Evolutionary conservation across 2,329 filamentous ascomycete genomes (phyloP).

Genomic region (Teratosphaeria epicoccoides): DNA sequence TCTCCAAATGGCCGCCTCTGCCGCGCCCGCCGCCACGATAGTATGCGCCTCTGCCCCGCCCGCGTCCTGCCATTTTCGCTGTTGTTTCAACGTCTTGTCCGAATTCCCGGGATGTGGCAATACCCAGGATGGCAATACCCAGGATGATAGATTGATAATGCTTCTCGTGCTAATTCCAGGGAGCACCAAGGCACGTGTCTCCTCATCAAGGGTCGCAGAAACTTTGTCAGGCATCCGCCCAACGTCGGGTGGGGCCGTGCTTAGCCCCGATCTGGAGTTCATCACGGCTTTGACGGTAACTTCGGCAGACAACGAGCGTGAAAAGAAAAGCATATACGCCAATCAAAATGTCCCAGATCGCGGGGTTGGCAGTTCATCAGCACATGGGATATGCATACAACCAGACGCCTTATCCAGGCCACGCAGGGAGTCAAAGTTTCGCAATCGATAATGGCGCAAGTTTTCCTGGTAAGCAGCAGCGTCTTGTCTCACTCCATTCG

Average conservation of each 20-base stretch:
- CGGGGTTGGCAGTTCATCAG: background rate
- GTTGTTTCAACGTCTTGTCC: background rate
- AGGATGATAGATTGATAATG: too few species aligned
- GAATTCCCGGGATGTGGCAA: too few species aligned
- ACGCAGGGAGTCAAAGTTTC: background rate
- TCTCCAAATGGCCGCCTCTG: background rate
- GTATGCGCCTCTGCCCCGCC: slow-evolving; percentile 22
- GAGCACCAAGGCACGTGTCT: too few species aligned
- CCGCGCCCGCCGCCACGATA: slow-evolving; percentile 16
- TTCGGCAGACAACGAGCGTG: background rate
- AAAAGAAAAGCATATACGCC: background rate
- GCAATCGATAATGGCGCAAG: background rate
- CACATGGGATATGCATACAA: background rate
- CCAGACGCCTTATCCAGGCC: background rate
- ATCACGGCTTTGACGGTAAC: background rate
- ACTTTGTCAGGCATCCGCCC: too few species aligned
- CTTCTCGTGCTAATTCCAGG: too few species aligned
- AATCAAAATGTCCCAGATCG: background rate
- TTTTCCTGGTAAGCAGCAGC: background rate
- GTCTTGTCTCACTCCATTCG: background rate
- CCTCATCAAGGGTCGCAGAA: too few species aligned
- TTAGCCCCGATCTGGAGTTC: too few species aligned
- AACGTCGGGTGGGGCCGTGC: too few species aligned
- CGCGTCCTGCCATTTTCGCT: slow-evolving; percentile 2
- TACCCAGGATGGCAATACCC: too few species aligned